Percentiles rank a stretch among this genome's conserved stretches.
phyloP scores from a whole-genome alignment of 1,284 basidiomycete genomes.

The Ustilago xerochloae region DNA sequence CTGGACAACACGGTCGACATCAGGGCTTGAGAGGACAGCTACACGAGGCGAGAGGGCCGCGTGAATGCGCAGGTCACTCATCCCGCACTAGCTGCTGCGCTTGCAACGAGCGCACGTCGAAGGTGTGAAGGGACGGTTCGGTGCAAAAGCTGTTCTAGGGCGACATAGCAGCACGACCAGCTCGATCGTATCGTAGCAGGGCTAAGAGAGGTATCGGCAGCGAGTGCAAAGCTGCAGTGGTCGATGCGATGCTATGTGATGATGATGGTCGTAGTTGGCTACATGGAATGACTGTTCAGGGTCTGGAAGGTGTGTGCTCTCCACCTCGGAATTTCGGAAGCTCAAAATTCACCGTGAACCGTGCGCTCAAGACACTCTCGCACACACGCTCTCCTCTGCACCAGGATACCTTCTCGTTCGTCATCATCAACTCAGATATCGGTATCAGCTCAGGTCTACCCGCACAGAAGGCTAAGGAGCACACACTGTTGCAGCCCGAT shows the following conservation, averaged over 20 bases:
- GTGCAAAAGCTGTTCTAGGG: background rate
- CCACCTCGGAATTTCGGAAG: background rate
- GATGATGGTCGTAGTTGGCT: background rate
- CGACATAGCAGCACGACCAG: background rate
- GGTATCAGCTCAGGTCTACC: no score
- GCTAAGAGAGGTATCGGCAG: background rate
- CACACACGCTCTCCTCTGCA: background rate
- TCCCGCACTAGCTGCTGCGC: background rate
- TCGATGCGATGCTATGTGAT: background rate
- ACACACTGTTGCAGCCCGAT: no score
- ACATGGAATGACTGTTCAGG: background rate
- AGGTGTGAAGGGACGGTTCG: background rate
- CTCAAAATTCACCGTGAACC: conserved; percentile 11
- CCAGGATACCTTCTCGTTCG: no score
- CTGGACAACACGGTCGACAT: conserved; percentile 50
- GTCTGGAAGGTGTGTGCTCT: background rate
- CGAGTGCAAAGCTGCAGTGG: background rate
- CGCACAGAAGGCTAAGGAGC: no score
- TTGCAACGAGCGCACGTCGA: background rate
- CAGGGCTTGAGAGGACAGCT: conserved; percentile 57
- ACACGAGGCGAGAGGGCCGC: conserved; percentile 61
- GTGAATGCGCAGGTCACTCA: conserved; percentile 54
- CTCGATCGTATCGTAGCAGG: background rate
- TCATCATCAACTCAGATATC: no score
- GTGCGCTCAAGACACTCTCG: conserved; percentile 1